A percentile compares a stretch with the other conserved stretches of the same genome.
These are phyloP conservation scores for Blastobotrys peoriensis DNA, from an alignment of 805 yeast genomes.

Conservation along the genomic window DNA sequence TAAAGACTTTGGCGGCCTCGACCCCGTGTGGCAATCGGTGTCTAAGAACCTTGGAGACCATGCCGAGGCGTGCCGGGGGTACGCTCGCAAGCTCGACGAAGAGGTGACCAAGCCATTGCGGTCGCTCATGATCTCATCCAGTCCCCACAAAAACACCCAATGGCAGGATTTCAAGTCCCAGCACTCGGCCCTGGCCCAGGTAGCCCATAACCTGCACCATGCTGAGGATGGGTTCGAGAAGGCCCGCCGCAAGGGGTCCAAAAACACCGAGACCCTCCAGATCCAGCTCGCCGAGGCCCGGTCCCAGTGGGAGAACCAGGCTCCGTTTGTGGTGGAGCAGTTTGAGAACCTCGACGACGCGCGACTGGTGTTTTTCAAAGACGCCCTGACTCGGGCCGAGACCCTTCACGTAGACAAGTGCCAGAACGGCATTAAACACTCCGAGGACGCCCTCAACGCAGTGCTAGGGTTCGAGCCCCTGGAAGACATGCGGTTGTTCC, in stretches of 20 bases:
- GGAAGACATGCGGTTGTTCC: constrained; percentile 51
- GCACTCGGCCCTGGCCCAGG: constrained; percentile 39
- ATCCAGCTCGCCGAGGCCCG: constrained; percentile 36
- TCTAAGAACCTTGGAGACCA: constrained; percentile 24
- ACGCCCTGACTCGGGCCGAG: constrained; percentile 58
- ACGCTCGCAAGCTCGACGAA: constrained; percentile 33
- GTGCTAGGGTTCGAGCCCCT: constrained; percentile 58
- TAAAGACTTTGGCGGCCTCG: constrained; percentile 24
- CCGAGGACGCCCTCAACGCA: constrained; percentile 62
- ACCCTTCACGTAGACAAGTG: constrained; percentile 53
- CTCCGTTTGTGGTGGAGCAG: constrained; percentile 68
- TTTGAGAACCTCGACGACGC: constrained; percentile 66
- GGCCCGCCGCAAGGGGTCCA: constrained; percentile 27
- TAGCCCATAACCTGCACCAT: constrained; percentile 33
- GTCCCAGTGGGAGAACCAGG: constrained; percentile 61
- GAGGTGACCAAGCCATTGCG: constrained; percentile 33
- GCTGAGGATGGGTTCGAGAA: constrained; percentile 37
- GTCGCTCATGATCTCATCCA: constrained; percentile 41
- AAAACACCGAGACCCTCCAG: constrained; percentile 22
- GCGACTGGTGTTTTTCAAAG: constrained; percentile 58
- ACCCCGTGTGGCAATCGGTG: constrained; percentile 24
- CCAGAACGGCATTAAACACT: constrained; percentile 38
- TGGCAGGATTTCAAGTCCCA: constrained; percentile 50
- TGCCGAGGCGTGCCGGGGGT: constrained; percentile 24
- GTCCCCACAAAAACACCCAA: constrained; percentile 34